Evolutionary conservation across 768 basidiomycete species (phyloP), one percentile per base, ranked within the genome.

Genomic region (Serendipita indica): DNA sequence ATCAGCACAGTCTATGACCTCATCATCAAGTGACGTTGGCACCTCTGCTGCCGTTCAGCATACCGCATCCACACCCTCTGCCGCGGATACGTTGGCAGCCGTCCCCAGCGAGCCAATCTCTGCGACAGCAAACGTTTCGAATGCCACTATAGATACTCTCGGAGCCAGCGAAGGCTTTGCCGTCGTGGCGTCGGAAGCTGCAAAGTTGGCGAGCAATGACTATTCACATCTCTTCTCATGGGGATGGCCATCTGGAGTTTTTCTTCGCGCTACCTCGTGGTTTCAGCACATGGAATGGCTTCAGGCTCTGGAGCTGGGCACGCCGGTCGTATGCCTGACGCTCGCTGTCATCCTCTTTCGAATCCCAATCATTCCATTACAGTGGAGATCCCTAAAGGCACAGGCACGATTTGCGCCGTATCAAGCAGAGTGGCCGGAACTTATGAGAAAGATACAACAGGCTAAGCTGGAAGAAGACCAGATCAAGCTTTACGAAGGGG

Each of bases 161-260:
- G 16, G 6, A n/a, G 7, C 5, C 41, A 43, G 16, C 41, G 41
- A 43, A n/a, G 7, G 27, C 41, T n/a, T 43, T n/a, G 16, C 41
- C 27, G 41, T n/a, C 41, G 30, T 10, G 20, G n/a, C 49, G 7
- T 7, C 49, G 2, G 20, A 54, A 33, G 7, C 32, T 20, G 20
- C 49, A 7, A 28, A 18, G 32, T 32, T 54, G 22, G 49, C 49
- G n/a, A 54, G 49, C n/a, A 4, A 4, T n/a, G 49, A 54, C n/a
- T 54, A 54, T 27, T 54, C 49, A 16, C 49, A 54, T 32, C 30
- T 54, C 30, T 54, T 54, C 49, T 54, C 49, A 18, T 54, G 49
- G 49, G 20, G 20, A 16, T 54, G 49, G 49, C 49, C 49, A 54
- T 25, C 49, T 10, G 49, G 49, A 7, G 16, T 54, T 7, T 54